Base-by-base conservation (phyloP, 192 early-diverging fungal genomes). In the Helicostylum pulchrum region DNA sequence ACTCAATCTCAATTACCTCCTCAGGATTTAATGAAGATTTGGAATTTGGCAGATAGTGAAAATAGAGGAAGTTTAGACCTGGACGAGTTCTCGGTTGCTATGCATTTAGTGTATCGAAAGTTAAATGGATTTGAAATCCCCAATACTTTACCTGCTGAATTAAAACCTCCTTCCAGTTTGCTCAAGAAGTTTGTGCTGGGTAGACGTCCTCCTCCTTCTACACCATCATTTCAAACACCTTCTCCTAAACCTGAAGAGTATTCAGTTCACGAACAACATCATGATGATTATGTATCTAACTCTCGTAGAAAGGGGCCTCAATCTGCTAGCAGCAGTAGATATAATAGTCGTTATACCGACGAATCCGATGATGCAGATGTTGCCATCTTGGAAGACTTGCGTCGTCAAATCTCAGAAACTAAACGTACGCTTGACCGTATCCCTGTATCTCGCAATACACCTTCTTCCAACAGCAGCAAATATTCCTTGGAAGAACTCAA, bases 31-130 rank as follows among this genome's bases (percentile, higher is more conserved):
- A 80, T 79, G 62, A 70, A 75, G 45, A 74, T 87, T 30, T 87
- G 85, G 85, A 79, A 65, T 53, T 76, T 92, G 5, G 85, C 90
- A n/a, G 92, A 92, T 80, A 84, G 83, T 7, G 87, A 92, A 59
- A 87, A 88, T 49, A 76, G 80, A 53, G 96, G 94, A 61, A 94
- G 93, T 61, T 84, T 99, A 53, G 94, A 97, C 68, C 69, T 83
- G 14, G 92, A 96, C 75, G 96, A 99, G 74, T 99, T 99, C 72
- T 88, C 92, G 53, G 89, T 97, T 11, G 96, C 94, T 17, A 99
- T 99, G 96, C 93, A 97, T 76, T 75, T 99, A 15, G 89, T 97
- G 34, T 92, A 95, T 81, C 73, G 89, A 30, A 95, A 92, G 72
- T 79, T 95, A 15, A 89, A 89, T 39, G 92, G 92, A 7, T 78